phyloP scores from a whole-genome alignment of 345 rosid species.

The Iberis pinnata region DNA sequence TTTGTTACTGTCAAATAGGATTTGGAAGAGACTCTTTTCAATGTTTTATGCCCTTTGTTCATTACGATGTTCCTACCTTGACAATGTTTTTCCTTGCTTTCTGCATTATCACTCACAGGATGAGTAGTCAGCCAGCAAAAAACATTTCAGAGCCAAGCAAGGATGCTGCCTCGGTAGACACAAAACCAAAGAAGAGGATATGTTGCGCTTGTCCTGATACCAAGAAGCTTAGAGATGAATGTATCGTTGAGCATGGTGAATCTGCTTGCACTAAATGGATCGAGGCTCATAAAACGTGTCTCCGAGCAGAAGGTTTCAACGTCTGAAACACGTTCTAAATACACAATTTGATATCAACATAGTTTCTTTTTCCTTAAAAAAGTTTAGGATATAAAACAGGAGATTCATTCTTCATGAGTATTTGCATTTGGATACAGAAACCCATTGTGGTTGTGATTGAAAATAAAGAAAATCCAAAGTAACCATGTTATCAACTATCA shows the following conservation, averaged over 20 bases:
- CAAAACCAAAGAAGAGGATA: constrained; percentile 84
- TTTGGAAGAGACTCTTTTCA: neutral
- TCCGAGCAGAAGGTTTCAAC: constrained; percentile 86
- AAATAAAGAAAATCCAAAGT: constrained; percentile 2
- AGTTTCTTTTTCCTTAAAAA: constrained; percentile 20
- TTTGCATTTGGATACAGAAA: constrained; percentile 15
- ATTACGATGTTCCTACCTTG: too few species aligned
- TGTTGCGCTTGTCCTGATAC: constrained; percentile 95
- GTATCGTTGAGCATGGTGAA: constrained; percentile 81
- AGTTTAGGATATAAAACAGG: constrained; percentile 11
- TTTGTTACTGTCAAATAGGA: neutral
- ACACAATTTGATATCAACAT: too few species aligned
- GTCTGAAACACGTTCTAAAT: constrained; percentile 33
- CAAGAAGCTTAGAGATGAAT: constrained; percentile 85
- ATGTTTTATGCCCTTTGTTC: neutral
- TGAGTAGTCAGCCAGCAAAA: too few species aligned
- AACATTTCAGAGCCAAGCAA: constrained; percentile 35
- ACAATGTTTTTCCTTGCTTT: too few species aligned
- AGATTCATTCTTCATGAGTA: constrained; percentile 7
- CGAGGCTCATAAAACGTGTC: constrained; percentile 76
- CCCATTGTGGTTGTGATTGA: constrained; percentile 11
- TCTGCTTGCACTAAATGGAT: constrained; percentile 84
- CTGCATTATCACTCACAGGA: too few species aligned
- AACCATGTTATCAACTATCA: neutral
- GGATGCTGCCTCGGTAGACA: constrained; percentile 33